Evolutionary conservation across 2,329 filamentous ascomycete species (phyloP), one percentile per base, ranked within the genome.

Genomic region (Colletotrichum incanum): DNA sequence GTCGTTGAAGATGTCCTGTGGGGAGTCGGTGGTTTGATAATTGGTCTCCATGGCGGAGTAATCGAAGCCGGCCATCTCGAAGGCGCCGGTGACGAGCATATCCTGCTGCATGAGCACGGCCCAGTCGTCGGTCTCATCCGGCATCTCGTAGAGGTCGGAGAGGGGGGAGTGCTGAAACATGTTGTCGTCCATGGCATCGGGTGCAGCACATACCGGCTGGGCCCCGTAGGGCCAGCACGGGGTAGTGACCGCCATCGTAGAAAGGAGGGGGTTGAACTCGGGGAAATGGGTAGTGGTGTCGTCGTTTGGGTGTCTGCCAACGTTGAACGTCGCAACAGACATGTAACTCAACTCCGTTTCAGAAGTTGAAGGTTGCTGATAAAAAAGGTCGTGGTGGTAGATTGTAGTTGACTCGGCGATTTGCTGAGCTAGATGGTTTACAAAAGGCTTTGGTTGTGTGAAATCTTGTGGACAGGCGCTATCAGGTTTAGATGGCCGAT

Each of bases 401-500:
- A 70, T 50, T 45, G 70, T 60, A 14, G 54, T 72, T 28, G 43
- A 65, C 65, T 72, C 70, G 59, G 70, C 70, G 16, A 72, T 60
- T 1, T 64, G 70, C 65, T 60, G 70, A 70, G 70, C 59, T 34
- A 59, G 37, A n/a, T 60, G 43, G 66, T 61, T 70, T 60, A 69
- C 45, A 34, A 72, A 65, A 34, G 58, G 73, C 66, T 62, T 60
- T 56, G 63, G 66, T 75, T 75, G 72, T 23, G 58, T 75, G 62
- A 58, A 65, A 65, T 65, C 56, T 55, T 63, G 64, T 39, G 34
- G 63, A 58, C 65, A 41, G 60, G 66, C 37, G 54, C 65, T 65
- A 72, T 74, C 73, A 70, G 52, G 68, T 61, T 69, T 63, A 70
- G 73, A 75, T 67, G 72, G 50, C 73, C 72, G 62, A 65, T 68